phyloP scores from a whole-genome alignment of 2,329 filamentous ascomycete species.

The Diaporthe helianthi region DNA sequence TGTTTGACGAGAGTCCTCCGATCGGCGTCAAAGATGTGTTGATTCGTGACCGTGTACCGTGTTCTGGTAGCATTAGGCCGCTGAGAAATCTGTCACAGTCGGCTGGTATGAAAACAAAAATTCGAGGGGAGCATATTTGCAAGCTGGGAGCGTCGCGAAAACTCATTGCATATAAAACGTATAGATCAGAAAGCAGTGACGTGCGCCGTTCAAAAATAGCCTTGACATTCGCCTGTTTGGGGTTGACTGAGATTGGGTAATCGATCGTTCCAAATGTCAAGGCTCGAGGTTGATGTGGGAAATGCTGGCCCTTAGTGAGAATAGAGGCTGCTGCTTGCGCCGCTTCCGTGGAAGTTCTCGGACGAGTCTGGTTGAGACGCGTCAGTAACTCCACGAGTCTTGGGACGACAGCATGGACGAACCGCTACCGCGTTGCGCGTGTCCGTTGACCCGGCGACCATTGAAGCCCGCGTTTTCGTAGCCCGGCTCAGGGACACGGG shows the following conservation, averaged over 20 bases:
- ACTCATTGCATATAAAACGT: slow-evolving; percentile 24
- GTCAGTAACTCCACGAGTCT: slow-evolving; percentile 35
- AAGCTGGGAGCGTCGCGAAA: slow-evolving; percentile 19
- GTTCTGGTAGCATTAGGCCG: slow-evolving; percentile 31
- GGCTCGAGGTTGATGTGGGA: slow-evolving; percentile 13
- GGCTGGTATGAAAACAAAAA: slow-evolving; percentile 27
- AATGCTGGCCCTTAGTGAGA: slow-evolving; percentile 29
- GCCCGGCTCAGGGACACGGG: slow-evolving; percentile 63
- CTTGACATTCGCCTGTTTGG: slow-evolving; percentile 26
- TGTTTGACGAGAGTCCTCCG: slow-evolving; percentile 20
- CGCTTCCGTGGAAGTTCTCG: slow-evolving; percentile 34
- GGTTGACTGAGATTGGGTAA: slow-evolving; percentile 8
- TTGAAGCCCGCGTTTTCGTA: slow-evolving; percentile 66
- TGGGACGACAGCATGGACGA: slow-evolving; percentile 34
- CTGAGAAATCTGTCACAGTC: neutral
- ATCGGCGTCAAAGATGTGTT: slow-evolving; percentile 26
- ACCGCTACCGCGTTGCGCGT: slow-evolving; percentile 69
- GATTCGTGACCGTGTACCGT: slow-evolving; percentile 29
- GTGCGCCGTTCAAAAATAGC: slow-evolving; percentile 28
- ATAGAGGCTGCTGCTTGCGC: slow-evolving; percentile 33
- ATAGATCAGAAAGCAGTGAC: slow-evolving; percentile 25
- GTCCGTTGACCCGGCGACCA: slow-evolving; percentile 63
- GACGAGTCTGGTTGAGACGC: slow-evolving; percentile 35
- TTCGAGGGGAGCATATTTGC: slow-evolving; percentile 2
- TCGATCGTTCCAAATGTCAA: slow-evolving; percentile 19